Conservation (phyloP, 1,284 basidiomycete species). For the Puccinia horiana region DNA sequence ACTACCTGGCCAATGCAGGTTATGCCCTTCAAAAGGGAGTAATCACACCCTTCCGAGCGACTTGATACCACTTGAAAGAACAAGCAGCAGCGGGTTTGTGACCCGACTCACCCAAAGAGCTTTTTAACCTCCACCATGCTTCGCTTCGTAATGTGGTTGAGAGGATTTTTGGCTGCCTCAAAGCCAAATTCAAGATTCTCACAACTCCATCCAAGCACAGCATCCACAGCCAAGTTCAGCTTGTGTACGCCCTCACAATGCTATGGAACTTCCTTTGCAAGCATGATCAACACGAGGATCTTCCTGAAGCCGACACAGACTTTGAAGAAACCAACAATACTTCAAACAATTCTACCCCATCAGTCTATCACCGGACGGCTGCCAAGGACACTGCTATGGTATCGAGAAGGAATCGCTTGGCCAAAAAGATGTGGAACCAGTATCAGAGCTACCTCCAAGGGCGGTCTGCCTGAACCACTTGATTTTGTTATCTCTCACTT, state of each 20-base stretch:
- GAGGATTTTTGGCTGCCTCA: too few species aligned
- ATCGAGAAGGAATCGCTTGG: neutral
- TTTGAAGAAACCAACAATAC: too few species aligned
- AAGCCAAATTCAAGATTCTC: too few species aligned
- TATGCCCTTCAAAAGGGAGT: too few species aligned
- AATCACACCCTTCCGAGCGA: too few species aligned
- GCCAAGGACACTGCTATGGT: neutral
- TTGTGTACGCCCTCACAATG: constrained; percentile 1
- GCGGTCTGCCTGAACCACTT: too few species aligned
- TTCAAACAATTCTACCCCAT: neutral
- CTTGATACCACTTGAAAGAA: too few species aligned
- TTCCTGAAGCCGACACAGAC: too few species aligned
- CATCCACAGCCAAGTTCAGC: neutral
- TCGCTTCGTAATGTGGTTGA: too few species aligned
- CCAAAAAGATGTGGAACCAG: too few species aligned
- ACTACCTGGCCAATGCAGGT: neutral
- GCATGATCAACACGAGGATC: neutral
- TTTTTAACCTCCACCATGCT: neutral
- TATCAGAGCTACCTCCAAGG: too few species aligned
- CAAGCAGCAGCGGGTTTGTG: neutral
- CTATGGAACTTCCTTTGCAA: neutral
- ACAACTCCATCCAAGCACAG: neutral
- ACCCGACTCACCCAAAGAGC: neutral
- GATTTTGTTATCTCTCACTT: too few species aligned
- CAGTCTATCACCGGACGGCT: neutral